Evolutionary conservation across 2,329 filamentous ascomycete genomes (phyloP).

Genomic region (Ophiostoma tasmaniense): DNA sequence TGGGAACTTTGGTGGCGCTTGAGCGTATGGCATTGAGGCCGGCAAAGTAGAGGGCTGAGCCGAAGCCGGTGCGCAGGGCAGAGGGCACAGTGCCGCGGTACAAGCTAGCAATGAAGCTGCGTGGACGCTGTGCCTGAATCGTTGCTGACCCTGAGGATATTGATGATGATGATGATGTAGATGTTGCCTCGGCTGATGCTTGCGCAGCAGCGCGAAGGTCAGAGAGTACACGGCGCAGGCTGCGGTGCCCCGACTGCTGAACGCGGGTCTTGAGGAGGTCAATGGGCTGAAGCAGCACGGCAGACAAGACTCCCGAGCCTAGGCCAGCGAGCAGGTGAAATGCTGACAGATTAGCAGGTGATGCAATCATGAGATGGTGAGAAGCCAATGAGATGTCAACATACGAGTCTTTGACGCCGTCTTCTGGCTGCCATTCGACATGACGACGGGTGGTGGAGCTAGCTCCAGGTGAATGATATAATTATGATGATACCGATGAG

Average conservation of each 20-base stretch:
- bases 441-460: conserved; percentile 19
- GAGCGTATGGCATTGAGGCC: conserved; percentile 72
- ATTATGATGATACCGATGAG: not conserved
- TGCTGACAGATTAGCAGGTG: conserved; percentile 33
- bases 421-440: conserved; percentile 30
- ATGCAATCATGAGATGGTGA: too few relatives aligned
- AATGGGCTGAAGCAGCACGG: conserved; percentile 84
- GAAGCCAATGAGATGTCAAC: conserved; percentile 7
- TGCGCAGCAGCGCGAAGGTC: conserved; percentile 47
- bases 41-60: conserved; percentile 90
- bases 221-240: conserved; percentile 60
- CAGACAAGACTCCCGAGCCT: conserved; percentile 76
- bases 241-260: conserved; percentile 70
- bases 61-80: conserved; percentile 85
- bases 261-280: conserved; percentile 95
- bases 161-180: not conserved
- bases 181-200: not conserved
- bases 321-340: conserved; percentile 88
- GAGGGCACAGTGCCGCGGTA: conserved; percentile 93
- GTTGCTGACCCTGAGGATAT: not conserved
- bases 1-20: conserved; percentile 41
- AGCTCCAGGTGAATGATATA: not conserved
- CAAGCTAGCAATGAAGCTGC: conserved; percentile 47
- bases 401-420: conserved; percentile 29
- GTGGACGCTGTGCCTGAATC: conserved; percentile 15